Base-by-base conservation (phyloP, 1,284 basidiomycete genomes). In the Volvariella volvacea region DNA sequence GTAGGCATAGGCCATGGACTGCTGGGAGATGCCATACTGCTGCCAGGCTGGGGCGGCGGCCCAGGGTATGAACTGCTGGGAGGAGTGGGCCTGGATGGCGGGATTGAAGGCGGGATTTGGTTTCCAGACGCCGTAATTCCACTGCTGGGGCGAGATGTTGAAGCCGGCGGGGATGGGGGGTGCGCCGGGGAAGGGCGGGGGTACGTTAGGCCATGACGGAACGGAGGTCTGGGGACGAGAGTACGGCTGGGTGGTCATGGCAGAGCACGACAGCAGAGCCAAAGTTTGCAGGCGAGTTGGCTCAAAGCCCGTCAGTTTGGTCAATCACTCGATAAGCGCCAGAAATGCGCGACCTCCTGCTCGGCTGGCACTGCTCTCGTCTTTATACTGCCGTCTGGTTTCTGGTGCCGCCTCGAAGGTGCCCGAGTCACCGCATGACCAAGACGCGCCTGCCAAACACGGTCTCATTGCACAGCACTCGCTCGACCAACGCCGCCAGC, bases 121-220 rank as follows among this genome's bases (percentile, higher is more conserved):
- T 39, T 62, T 56, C 74, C 76, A 78, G 37, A 52, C 58, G 31
- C 75, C 76, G 22, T 61, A 60, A 41, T 68, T 61, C 75, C 75
- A 78, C 39, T 66, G 63, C 28, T 69, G 64, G 0, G 64, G 62
- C 47, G 69, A 68, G 14, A 70, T 55, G 22, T 61, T 59, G 15
- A 71, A 55, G 46, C 70, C 63, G 4, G 64, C 48, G 9, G 74
- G 75, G 32, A 70, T 66, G 15, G 71, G 73, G 31, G 72, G 68
- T 3, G 69, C 60, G 14, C 70, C 71, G 28, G 61, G 57, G 50
- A 60, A 74, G 0, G 71, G 70, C 16, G 65, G 64, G 3, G 33
- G 46, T 54, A 56, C 56, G 22, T 30, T 28, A 22, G 34, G 40
- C 25, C 25, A 28, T 28, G 25, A 28, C 41, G 41, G 41, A 38